Conservation (phyloP, 2,329 filamentous ascomycete species). For the Cladosporium sp. region DNA sequence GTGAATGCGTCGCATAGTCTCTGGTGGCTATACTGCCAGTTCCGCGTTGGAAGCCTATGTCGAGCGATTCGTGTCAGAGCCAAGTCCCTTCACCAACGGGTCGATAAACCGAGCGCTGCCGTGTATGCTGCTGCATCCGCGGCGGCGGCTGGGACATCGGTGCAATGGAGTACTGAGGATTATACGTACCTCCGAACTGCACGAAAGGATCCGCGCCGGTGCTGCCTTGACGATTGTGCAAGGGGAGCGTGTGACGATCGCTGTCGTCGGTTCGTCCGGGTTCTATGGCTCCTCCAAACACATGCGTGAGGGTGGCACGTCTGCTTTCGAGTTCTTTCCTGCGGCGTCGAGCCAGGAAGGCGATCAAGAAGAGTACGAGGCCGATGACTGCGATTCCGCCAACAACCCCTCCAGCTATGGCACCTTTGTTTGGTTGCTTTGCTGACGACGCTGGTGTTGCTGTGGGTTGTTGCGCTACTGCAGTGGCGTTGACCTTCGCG, state of each 20-base stretch:
- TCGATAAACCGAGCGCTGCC: slow-evolving; percentile 9
- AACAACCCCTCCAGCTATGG: slow-evolving; percentile 21
- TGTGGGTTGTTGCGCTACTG: slow-evolving; percentile 11
- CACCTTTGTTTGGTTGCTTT: slow-evolving; percentile 11
- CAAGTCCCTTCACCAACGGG: background rate
- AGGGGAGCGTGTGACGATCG: slow-evolving; percentile 8
- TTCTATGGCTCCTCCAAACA: slow-evolving; percentile 16
- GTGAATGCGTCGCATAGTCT: background rate
- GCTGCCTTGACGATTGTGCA: slow-evolving; percentile 21
- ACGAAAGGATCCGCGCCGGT: slow-evolving; percentile 25
- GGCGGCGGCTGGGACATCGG: slow-evolving; percentile 24
- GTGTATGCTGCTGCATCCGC: slow-evolving; percentile 2
- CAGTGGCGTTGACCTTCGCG: slow-evolving; percentile 19
- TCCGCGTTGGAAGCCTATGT: slow-evolving; percentile 10
- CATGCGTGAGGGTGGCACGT: slow-evolving; percentile 16
- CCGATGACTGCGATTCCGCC: slow-evolving; percentile 18
- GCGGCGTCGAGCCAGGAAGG: slow-evolving; percentile 15
- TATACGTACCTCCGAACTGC: slow-evolving; percentile 27
- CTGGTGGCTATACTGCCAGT: slow-evolving; percentile 13
- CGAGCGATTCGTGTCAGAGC: background rate
- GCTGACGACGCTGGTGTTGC: background rate
- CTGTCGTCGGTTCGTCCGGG: slow-evolving; percentile 4
- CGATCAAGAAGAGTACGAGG: slow-evolving; percentile 17
- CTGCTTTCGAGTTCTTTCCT: slow-evolving; percentile 22
- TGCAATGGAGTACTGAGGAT: slow-evolving; percentile 17